phyloP scores from a whole-genome alignment of 108 stramenopile genomes.

The Hondaea fermentalgiana region DNA sequence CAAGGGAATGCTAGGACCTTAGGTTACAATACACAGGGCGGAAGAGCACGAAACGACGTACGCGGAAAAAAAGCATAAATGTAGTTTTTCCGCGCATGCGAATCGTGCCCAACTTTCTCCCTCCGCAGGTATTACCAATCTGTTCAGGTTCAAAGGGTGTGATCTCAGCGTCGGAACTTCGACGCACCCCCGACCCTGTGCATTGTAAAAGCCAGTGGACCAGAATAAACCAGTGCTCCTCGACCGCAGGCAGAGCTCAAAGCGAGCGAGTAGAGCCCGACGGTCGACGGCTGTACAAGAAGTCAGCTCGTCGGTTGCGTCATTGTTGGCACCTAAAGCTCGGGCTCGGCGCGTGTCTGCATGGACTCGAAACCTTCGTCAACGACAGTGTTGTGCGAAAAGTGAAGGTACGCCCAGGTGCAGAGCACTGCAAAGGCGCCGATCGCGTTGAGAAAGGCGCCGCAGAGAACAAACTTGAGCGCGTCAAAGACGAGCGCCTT shows the following conservation, averaged over 20 bases:
- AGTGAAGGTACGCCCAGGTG: neutral
- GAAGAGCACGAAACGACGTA: too few relatives aligned
- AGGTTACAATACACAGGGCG: too few relatives aligned
- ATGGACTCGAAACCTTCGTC: too few relatives aligned
- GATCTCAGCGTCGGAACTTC: neutral
- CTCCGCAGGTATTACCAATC: neutral
- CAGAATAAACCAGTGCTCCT: too few relatives aligned
- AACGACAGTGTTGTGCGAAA: neutral
- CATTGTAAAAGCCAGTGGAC: neutral
- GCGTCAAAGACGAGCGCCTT: neutral
- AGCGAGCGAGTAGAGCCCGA: too few relatives aligned
- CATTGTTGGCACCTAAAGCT: too few relatives aligned
- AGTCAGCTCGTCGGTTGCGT: too few relatives aligned
- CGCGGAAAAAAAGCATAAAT: neutral
- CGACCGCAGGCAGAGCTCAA: too few relatives aligned
- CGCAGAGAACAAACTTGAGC: neutral
- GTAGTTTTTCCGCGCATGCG: neutral
- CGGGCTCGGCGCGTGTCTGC: too few relatives aligned
- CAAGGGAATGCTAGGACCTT: too few relatives aligned
- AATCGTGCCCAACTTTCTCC: neutral
- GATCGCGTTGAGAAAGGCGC: neutral
- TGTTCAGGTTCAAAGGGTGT: slow-evolving; percentile 5
- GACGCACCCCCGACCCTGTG: neutral
- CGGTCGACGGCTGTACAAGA: too few relatives aligned
- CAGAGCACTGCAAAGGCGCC: neutral